phyloP scores from a whole-genome alignment of 2,329 filamentous ascomycete genomes.

The Clarireedia sp. region DNA sequence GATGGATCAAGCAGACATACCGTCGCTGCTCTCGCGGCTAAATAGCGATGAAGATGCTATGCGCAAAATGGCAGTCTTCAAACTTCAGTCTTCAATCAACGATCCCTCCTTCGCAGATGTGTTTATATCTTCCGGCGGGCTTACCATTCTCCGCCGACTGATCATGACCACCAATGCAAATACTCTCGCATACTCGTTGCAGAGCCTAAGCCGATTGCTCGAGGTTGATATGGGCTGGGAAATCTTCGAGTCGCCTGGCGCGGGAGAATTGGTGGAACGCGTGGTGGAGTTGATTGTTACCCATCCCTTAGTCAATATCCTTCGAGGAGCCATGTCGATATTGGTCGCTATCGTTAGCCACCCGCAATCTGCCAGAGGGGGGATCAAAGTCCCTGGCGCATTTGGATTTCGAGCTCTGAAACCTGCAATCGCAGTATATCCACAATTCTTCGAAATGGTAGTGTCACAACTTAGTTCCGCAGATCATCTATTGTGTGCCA shows the following conservation, averaged over 20 bases:
- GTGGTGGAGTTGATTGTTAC: conserved; percentile 90
- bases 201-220: conserved; percentile 76
- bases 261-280: conserved; percentile 61
- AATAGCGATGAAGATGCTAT: conserved; percentile 75
- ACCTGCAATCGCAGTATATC: conserved; percentile 82
- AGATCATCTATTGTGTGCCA: conserved; percentile 91
- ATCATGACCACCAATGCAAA: conserved; percentile 84
- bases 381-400: conserved; percentile 45
- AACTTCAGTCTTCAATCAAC: conserved; percentile 89
- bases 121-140: conserved; percentile 84
- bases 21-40: conserved; percentile 55
- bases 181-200: conserved; percentile 89
- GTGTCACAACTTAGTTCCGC: conserved; percentile 87
- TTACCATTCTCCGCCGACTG: conserved; percentile 71
- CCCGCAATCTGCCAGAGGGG: conserved; percentile 50
- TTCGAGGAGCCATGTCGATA: conserved; percentile 93
- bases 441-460: conserved; percentile 89
- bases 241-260: conserved; percentile 56
- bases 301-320: conserved; percentile 93
- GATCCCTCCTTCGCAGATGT: conserved; percentile 95
- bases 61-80: conserved; percentile 98
- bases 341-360: conserved; percentile 88
- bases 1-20: conserved; percentile 61
- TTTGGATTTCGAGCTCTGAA: conserved; percentile 90
- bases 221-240: conserved; percentile 99